These are phyloP conservation scores for Phytomonas francai DNA, from an alignment of 208 protist species.

Conservation along the genomic window DNA sequence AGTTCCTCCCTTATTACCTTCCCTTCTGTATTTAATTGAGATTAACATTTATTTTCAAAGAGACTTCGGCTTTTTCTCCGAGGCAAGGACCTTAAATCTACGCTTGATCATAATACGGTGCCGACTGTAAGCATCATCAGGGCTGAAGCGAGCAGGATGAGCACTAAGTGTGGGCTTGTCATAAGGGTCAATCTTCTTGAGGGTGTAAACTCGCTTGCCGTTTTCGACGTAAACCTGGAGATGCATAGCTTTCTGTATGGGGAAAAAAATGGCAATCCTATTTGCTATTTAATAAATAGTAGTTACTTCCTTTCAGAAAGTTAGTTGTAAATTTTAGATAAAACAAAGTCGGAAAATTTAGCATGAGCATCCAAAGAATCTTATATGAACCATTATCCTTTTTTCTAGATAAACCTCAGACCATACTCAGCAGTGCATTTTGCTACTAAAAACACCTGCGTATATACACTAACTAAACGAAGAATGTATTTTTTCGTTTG, in stretches of 20 bases:
- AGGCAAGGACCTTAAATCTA: constrained; percentile 82
- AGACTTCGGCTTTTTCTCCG: constrained; percentile 62
- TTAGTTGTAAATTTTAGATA: background rate
- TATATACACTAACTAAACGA: background rate
- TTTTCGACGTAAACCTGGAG: constrained; percentile 70
- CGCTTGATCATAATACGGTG: constrained; percentile 90
- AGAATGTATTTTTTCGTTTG: background rate
- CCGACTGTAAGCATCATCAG: constrained; percentile 89
- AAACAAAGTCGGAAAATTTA: background rate
- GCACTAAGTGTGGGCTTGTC: constrained; percentile 86
- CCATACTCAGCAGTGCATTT: background rate
- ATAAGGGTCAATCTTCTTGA: constrained; percentile 89
- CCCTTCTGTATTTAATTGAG: constrained; percentile 1
- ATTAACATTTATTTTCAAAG: constrained; percentile 26
- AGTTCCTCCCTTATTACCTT: constrained; percentile 2
- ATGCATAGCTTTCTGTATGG: constrained; percentile 45
- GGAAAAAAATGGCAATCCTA: constrained; percentile 7
- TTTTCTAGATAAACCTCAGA: background rate
- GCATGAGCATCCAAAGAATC: background rate
- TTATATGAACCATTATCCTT: background rate
- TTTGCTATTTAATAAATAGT: constrained; percentile 6
- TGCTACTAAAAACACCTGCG: background rate
- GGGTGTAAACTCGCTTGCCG: constrained; percentile 88
- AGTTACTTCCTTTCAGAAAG: background rate
- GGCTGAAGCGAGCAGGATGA: constrained; percentile 90